A percentile compares a stretch with the other conserved stretches of the same genome.
Conservation (phyloP, 2,329 filamentous ascomycete genomes). For the Paradendryphiella salina region DNA sequence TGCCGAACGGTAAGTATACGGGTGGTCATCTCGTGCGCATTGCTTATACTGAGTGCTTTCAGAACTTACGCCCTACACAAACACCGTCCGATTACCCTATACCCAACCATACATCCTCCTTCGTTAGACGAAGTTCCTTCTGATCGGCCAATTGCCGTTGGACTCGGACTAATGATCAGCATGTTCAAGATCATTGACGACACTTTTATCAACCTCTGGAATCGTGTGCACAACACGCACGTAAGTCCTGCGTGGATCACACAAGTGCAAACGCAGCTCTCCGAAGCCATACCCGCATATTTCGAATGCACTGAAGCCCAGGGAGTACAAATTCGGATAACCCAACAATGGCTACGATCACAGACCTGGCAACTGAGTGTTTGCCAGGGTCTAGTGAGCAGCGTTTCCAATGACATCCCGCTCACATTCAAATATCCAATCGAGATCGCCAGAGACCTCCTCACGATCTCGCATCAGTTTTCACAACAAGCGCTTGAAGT, state of each 20-base stretch:
- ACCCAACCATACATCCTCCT: slow-evolving; percentile 61
- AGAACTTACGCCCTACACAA: slow-evolving; percentile 67
- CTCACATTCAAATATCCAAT: slow-evolving; percentile 66
- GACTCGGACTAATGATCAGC: slow-evolving; percentile 63
- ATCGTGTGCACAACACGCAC: slow-evolving; percentile 56
- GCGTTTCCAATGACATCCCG: slow-evolving; percentile 60
- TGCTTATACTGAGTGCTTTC: slow-evolving; percentile 9
- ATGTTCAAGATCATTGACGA: slow-evolving; percentile 67
- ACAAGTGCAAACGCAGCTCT: slow-evolving; percentile 56
- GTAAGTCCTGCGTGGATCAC: slow-evolving; percentile 53
- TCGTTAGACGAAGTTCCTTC: slow-evolving; percentile 55
- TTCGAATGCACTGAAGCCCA: slow-evolving; percentile 65
- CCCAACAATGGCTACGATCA: slow-evolving; percentile 70
- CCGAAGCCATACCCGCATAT: slow-evolving; percentile 58
- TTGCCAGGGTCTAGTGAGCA: slow-evolving; percentile 65
- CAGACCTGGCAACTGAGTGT: slow-evolving; percentile 75
- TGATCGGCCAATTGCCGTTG: slow-evolving; percentile 59
- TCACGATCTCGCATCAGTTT: slow-evolving; percentile 69
- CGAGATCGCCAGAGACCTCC: slow-evolving; percentile 63
- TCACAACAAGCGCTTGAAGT: slow-evolving; percentile 73
- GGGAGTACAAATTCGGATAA: slow-evolving; percentile 69
- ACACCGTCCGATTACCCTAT: slow-evolving; percentile 65
- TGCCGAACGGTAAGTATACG: slow-evolving; percentile 57
- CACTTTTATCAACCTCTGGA: slow-evolving; percentile 66
- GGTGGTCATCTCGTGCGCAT: neutral